Conservation (phyloP, 1,284 basidiomycete genomes). For the Cerrena zonata region DNA sequence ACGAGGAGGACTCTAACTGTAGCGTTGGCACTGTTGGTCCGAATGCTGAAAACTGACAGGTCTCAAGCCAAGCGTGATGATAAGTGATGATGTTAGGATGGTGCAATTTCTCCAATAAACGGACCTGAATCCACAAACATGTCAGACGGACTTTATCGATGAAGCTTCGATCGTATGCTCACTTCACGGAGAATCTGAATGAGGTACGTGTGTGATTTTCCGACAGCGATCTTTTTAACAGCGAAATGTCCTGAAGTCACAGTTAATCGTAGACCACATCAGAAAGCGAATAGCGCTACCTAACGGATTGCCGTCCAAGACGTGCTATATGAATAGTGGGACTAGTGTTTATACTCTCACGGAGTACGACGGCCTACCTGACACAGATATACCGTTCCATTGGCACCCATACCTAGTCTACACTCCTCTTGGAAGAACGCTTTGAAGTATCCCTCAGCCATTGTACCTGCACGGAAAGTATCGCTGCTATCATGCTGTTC, state of each 20-base stretch:
- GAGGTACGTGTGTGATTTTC: constrained; percentile 80
- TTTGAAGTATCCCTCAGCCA: constrained; percentile 80
- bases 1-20: constrained; percentile 42
- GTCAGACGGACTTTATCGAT: too few species aligned
- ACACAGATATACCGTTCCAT: constrained; percentile 83
- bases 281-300: constrained; percentile 35
- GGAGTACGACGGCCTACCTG: constrained; percentile 42
- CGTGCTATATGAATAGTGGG: constrained; percentile 45
- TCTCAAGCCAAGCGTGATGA: constrained; percentile 92
- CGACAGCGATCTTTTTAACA: constrained; percentile 92
- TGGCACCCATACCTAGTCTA: constrained; percentile 85
- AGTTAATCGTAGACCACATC: not conserved
- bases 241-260: constrained; percentile 66
- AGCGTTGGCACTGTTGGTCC: constrained; percentile 79
- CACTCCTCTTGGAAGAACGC: constrained; percentile 86
- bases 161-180: too few species aligned
- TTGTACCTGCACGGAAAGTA: constrained; percentile 53
- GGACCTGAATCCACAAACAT: too few species aligned
- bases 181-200: constrained; percentile 78
- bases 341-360: not conserved
- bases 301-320: constrained; percentile 73
- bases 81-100: constrained; percentile 93
- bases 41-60: constrained; percentile 76
- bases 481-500: not conserved
- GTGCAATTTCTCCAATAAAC: constrained; percentile 77